Base-by-base conservation (phyloP, 2,329 filamentous ascomycete genomes). In the Davidsoniella neocaledoniae region DNA sequence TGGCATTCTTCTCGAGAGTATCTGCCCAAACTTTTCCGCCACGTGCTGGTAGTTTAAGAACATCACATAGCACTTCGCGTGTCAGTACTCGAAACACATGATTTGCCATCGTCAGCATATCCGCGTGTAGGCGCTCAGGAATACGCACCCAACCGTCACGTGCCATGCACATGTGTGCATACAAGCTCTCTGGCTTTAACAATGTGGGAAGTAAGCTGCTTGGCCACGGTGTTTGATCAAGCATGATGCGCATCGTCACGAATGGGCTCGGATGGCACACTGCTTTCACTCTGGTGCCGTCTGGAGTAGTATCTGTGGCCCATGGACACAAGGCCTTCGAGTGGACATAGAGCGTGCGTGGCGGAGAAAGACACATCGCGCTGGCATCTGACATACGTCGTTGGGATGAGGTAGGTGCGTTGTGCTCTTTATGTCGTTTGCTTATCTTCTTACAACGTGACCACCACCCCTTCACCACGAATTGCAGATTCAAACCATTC, bases 81-180 rank as follows among this genome's bases (percentile, higher is more conserved):
- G 42, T 39, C 7, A 53, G 19, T 26, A 19, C n/a, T 33, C 49
- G 49, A 17, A 49, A 53, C 7, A 42, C 19, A 36, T 53, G 47
- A 21, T 46, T 49, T 8, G 49, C 38, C 16, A 48, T 25, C 9
- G 37, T 44, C 33, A 53, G 44, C 10, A 47, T 36, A 12, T 50
- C 48, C 5, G 48, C 17, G 25, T 53, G 39, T 14, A 47, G 37
- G 2, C 49, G 48, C 25, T 29, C 21, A 4, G 49, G 52, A 6
- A 53, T 33, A 16, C 40, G 42, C 12, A 53, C 21, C 48, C 52
- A 53, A 7, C 48, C 48, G 9, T 38, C 44, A 1, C 9, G 8
- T 10, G 36, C 46, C 21, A 43, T 19, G 19, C 33, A 36, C 19
- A 33, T 44, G 33, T 45, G 42, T 12, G 42, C 39, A 14, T 37